Evolutionary conservation across 495 filamentous ascomycete species (phyloP).

Genomic region (Oleoguttula mirabilis): DNA sequence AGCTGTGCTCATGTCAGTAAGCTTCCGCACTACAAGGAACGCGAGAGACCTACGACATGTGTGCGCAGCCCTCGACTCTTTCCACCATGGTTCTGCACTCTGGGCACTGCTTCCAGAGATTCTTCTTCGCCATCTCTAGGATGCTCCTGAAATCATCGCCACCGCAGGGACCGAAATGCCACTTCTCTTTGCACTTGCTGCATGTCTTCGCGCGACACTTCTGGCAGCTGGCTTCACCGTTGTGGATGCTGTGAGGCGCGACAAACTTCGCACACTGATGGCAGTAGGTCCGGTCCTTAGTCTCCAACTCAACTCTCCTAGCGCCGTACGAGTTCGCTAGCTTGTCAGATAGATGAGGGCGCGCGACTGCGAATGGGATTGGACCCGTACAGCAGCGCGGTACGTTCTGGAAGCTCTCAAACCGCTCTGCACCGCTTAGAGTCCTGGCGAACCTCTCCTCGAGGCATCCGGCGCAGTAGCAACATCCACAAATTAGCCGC

Average conservation of each 20-base stretch:
- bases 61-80: neutral
- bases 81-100: neutral
- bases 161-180: constrained; percentile 7
- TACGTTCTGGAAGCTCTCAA: too few species aligned
- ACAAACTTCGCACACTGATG: constrained; percentile 1
- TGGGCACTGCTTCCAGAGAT: constrained; percentile 7
- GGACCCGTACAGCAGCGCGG: too few species aligned
- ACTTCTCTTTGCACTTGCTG: neutral
- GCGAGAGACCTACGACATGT: constrained; percentile 3
- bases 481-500: neutral
- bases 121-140: neutral
- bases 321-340: neutral
- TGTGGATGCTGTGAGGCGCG: constrained; percentile 8
- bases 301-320: neutral
- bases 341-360: too few species aligned
- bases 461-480: neutral
- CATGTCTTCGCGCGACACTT: constrained; percentile 1
- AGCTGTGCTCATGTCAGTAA: neutral
- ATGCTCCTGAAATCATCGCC: neutral
- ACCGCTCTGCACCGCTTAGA: too few species aligned
- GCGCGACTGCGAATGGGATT: too few species aligned
- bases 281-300: constrained; percentile 4
- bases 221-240: constrained; percentile 8
- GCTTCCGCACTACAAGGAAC: neutral
- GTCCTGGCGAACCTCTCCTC: neutral